phyloP scores from a whole-genome alignment of 2,329 filamentous ascomycete genomes.

The Lachnellula occidentalis region DNA sequence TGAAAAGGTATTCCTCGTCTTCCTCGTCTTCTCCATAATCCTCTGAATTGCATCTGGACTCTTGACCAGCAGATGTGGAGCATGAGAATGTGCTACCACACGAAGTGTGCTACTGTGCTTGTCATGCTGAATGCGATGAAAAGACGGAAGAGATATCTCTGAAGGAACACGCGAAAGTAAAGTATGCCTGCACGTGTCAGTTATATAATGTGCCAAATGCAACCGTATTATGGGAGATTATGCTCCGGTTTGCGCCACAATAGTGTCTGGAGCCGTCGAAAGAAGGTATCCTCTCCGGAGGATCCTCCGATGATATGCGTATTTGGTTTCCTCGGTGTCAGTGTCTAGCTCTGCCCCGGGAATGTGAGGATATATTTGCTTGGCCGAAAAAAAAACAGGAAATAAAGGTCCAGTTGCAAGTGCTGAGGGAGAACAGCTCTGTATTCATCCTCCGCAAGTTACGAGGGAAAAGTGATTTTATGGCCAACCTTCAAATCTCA shows the following conservation, averaged over 20 bases:
- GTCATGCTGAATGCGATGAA: conserved; percentile 17
- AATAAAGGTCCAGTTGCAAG: too few relatives aligned
- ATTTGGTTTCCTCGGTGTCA: not conserved
- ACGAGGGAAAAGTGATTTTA: too few relatives aligned
- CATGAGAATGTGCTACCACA: conserved; percentile 9
- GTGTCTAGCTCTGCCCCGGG: not conserved
- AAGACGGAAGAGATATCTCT: conserved; percentile 9
- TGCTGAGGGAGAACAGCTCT: too few relatives aligned
- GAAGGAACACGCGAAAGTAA: conserved; percentile 11
- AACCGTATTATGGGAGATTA: not conserved
- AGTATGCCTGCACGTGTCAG: not conserved
- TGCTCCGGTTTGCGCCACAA: too few relatives aligned
- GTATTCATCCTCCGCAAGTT: too few relatives aligned
- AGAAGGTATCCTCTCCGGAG: not conserved
- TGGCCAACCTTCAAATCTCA: too few relatives aligned
- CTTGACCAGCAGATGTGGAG: conserved; percentile 19
- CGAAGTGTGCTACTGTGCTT: conserved; percentile 3
- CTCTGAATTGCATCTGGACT: conserved; percentile 18
- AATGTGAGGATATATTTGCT: not conserved
- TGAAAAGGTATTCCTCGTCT: conserved; percentile 13
- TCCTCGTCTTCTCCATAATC: conserved; percentile 15
- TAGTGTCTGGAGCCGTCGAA: too few relatives aligned
- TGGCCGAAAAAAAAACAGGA: not conserved
- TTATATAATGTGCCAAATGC: not conserved
- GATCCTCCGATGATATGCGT: not conserved